Evolutionary conservation across 2,329 filamentous ascomycete species (phyloP).

Genomic region (Cryphonectria parasitica): DNA sequence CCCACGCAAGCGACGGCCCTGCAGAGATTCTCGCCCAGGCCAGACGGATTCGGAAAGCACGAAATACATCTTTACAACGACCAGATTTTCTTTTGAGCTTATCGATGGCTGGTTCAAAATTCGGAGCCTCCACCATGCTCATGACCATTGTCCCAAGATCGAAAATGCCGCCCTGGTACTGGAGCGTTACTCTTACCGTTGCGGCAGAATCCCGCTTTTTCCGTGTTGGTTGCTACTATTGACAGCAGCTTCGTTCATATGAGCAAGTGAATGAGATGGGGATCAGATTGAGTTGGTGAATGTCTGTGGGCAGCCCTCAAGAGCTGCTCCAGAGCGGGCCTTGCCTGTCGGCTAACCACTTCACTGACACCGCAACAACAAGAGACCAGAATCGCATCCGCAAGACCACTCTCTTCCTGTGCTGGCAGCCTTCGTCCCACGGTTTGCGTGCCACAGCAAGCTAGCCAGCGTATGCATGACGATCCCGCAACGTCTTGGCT

Average conservation of each 20-base stretch:
- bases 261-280: neutral
- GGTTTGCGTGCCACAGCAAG: neutral
- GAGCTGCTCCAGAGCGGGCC: neutral
- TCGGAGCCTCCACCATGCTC: neutral
- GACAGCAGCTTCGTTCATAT: neutral
- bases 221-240: neutral
- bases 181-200: neutral
- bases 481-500: neutral
- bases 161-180: neutral
- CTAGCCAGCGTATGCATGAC: neutral
- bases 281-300: neutral
- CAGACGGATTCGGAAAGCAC: slow-evolving; percentile 1
- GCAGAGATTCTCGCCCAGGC: neutral
- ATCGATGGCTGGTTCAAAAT: neutral
- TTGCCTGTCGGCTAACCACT: neutral
- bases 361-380: too few relatives aligned
- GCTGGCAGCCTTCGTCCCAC: neutral
- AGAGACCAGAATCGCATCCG: too few relatives aligned
- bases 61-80: neutral
- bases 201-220: neutral
- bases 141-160: neutral
- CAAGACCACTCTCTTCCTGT: neutral
- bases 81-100: neutral
- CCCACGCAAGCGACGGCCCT: neutral
- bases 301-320: neutral